These are phyloP conservation scores for Lizanozyma gosingica DNA, from an alignment of 1,139 yeast species.

Conservation along the genomic window DNA sequence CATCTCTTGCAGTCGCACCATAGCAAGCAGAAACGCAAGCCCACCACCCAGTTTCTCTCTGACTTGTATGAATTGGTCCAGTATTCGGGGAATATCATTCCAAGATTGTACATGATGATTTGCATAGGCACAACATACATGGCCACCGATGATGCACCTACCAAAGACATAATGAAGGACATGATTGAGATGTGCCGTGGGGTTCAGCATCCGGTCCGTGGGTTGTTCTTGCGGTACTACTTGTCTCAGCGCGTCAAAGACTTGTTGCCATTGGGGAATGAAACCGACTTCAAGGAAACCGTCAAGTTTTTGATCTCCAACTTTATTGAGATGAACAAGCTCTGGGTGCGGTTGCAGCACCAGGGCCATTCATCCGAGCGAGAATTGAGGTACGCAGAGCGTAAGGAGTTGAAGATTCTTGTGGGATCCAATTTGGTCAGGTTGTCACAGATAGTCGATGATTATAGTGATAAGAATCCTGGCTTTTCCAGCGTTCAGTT, in stretches of 20 bases:
- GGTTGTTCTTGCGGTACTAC: conserved; percentile 82
- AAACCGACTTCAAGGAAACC: conserved; percentile 52
- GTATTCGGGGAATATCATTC: conserved; percentile 88
- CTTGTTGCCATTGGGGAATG: conserved; percentile 41
- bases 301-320: conserved; percentile 71
- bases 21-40: conserved; percentile 17
- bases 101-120: conserved; percentile 87
- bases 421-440: conserved; percentile 92
- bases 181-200: conserved; percentile 98
- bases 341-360: conserved; percentile 94
- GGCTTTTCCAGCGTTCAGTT: conserved; percentile 27
- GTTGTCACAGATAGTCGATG: conserved; percentile 76
- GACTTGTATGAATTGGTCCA: conserved; percentile 93
- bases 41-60: conserved; percentile 59
- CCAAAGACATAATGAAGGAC: conserved; percentile 82
- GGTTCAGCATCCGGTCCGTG: conserved; percentile 92
- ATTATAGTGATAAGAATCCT: conserved; percentile 35
- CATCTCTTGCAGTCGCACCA: conserved; percentile 63
- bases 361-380: conserved; percentile 90
- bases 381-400: conserved; percentile 63
- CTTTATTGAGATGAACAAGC: conserved; percentile 93
- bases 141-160: conserved; percentile 70
- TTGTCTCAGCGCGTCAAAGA: conserved; percentile 78
- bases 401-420: conserved; percentile 81
- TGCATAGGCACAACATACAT: conserved; percentile 90